Percentiles rank a stretch among this genome's conserved stretches.
These are phyloP conservation scores for Globisporangium cylindrosporum DNA, from an alignment of 352 stramenopile species.

Conservation along the genomic window DNA sequence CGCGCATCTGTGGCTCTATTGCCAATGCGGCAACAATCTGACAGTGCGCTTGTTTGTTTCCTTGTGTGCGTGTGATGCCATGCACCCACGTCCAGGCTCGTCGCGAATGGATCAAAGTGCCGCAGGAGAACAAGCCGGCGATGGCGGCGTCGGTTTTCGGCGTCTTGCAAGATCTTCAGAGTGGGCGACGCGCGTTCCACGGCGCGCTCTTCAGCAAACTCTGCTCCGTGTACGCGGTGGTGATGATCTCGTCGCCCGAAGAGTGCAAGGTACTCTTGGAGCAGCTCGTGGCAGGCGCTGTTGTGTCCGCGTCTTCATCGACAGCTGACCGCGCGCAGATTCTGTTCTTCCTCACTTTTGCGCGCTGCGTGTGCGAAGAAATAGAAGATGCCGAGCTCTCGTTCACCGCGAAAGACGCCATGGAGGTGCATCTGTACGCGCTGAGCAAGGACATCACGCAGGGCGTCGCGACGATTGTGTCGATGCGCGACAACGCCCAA, in stretches of 20 bases:
- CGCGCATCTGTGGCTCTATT: neutral
- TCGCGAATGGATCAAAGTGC: conserved; percentile 57
- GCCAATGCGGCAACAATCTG: neutral
- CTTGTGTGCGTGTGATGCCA: conserved; percentile 1
- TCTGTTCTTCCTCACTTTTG: conserved; percentile 50
- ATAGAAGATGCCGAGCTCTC: conserved; percentile 58
- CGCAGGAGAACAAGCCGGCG: conserved; percentile 28
- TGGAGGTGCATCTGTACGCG: conserved; percentile 48
- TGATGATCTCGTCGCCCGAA: conserved; percentile 48
- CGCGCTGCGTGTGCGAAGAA: conserved; percentile 65
- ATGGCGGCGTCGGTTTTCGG: conserved; percentile 36
- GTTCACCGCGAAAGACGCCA: conserved; percentile 59
- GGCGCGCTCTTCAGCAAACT: conserved; percentile 54
- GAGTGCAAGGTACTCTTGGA: conserved; percentile 45
- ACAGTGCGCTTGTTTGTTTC: neutral
- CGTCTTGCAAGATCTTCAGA: conserved; percentile 37
- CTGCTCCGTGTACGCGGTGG: conserved; percentile 54
- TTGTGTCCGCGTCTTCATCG: conserved; percentile 11
- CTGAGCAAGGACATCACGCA: conserved; percentile 44
- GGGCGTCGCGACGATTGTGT: conserved; percentile 48
- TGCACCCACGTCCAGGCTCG: conserved; percentile 23
- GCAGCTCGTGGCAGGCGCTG: conserved; percentile 24
- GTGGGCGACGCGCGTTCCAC: conserved; percentile 22
- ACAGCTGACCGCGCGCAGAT: conserved; percentile 31
- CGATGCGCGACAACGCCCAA: conserved; percentile 26